Conservation (phyloP, 306 rosid genomes). For the Lablab purpureus region DNA sequence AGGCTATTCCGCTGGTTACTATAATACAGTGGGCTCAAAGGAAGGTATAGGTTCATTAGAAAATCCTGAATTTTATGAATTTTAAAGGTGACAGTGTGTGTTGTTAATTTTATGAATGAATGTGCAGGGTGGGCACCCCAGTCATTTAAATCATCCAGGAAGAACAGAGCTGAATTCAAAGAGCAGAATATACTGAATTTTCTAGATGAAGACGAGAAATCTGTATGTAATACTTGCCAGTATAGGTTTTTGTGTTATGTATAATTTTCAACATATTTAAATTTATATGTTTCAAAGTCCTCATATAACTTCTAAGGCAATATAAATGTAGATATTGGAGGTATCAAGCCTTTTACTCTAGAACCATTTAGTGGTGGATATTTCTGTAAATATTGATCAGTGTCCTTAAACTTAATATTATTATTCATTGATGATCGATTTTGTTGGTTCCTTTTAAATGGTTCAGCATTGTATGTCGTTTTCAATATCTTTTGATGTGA, state of each 20-base stretch:
- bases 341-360: slow-evolving; percentile 21
- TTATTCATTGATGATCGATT: background rate
- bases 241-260: slow-evolving; percentile 28
- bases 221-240: slow-evolving; percentile 61
- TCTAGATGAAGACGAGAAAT: slow-evolving; percentile 92
- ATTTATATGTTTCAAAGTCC: slow-evolving; percentile 25
- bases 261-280: slow-evolving; percentile 20
- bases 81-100: background rate
- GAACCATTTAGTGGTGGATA: background rate
- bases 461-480: background rate
- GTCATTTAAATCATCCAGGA: slow-evolving; percentile 87
- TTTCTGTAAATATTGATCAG: slow-evolving; percentile 5
- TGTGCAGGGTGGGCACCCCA: slow-evolving; percentile 96
- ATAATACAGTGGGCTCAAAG: slow-evolving; percentile 89
- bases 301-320: slow-evolving; percentile 2
- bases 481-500: slow-evolving; percentile 9
- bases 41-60: slow-evolving; percentile 65
- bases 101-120: slow-evolving; percentile 41
- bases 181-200: slow-evolving; percentile 83
- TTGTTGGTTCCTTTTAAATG: slow-evolving; percentile 2
- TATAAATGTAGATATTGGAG: slow-evolving; percentile 28
- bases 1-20: slow-evolving; percentile 95
- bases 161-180: slow-evolving; percentile 88
- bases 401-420: background rate
- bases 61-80: slow-evolving; percentile 26